Evolutionary conservation across 176 grass and related monocot genomes (phyloP), one percentile per base, ranked within the genome.

Genomic region (Leersia perrieri): DNA sequence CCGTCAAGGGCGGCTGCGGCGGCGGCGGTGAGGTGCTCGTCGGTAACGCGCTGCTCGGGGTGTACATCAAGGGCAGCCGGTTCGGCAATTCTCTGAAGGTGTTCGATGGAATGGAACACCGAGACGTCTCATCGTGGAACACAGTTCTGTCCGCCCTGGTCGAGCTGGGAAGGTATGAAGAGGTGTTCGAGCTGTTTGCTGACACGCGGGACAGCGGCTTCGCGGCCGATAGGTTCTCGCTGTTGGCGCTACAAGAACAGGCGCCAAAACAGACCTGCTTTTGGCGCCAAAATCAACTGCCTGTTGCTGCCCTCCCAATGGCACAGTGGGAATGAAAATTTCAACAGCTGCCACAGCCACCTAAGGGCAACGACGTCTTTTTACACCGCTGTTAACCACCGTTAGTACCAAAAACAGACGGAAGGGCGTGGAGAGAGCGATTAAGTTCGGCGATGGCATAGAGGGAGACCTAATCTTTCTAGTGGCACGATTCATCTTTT

Each of bases 71-170:
- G 62, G 68, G 87, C 31, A 75, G 75, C 27, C 75, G 74, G n/a
- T 44, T 82, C 18, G 73, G 66, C 25, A 82, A 77, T 44, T 88
- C 85, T 9, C 0, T 68, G 29, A 69, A 32, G 60, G 33, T 88
- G 82, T 94, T 94, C 49, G 65, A 73, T 33, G 60, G 62, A 22
- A 90, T 94, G 88, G 68, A 64, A 4, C 20, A 33, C 57, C 86
- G 88, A 32, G 88, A 94, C 86, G 88, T 76, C 27, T 94, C 85
- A 5, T 94, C 91, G 11, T 94, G 88, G 91, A 94, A 90, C 77
- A 47, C 91, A 1, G 51, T 90, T 35, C 83, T 90, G 8, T 79
- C 86, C 3, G 88, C 82, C 3, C 73, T 86, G 44, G 75, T 94
- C 36, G 72, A 94, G 85, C 79, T 83, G 35, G 82, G 85, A 5